Evolutionary conservation across 345 rosid species (phyloP), one percentile per base, ranked within the genome.

Genomic region (Gossypium raimondii): DNA sequence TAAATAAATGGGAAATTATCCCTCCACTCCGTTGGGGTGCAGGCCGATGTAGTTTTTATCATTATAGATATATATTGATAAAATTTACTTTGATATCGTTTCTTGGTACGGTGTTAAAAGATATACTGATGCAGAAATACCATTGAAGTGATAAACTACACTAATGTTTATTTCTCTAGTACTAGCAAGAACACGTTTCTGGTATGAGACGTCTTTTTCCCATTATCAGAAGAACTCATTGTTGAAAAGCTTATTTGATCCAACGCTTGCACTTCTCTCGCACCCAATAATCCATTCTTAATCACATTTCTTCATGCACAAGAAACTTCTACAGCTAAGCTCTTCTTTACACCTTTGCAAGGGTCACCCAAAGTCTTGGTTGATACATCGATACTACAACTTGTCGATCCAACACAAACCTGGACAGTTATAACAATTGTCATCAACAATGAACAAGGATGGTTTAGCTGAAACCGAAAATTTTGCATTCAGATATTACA

Each of bases 241-340:
- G 51, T 72, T 2, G 17, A 57, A n/a, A 45, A 44, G 14, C 53
- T 59, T 73, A 73, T 60, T 73, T 59, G 57, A 58, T 45, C 12
- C 1, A 22, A 25, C 18, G 47, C 75, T 20, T 73, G 2, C 29
- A 13, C 57, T 59, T 45, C 0, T 20, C 45, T 73, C 12, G 75
- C 20, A 38, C 74, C 44, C 47, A 8, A 6, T 17, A 56, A 29
- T 38, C 64, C 64, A 20, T 71, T 9, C 45, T 51, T 53, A 70
- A 3, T 38, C 12, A 50, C 24, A 69, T 16, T 29, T 9, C 22
- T 57, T 85, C 70, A 89, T 57, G 87, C 69, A 84, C 97, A 94
- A 20, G 90, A 87, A 75, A 89, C 98, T 86, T 92, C 97, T 11
- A 90, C 92, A 38, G 98, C 97, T 85, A 94, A 81, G 84, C 95